A percentile compares a stretch with the other conserved stretches of the same genome.
phyloP scores from a whole-genome alignment of 139 green algal species.

The Chlorella sp. region DNA sequence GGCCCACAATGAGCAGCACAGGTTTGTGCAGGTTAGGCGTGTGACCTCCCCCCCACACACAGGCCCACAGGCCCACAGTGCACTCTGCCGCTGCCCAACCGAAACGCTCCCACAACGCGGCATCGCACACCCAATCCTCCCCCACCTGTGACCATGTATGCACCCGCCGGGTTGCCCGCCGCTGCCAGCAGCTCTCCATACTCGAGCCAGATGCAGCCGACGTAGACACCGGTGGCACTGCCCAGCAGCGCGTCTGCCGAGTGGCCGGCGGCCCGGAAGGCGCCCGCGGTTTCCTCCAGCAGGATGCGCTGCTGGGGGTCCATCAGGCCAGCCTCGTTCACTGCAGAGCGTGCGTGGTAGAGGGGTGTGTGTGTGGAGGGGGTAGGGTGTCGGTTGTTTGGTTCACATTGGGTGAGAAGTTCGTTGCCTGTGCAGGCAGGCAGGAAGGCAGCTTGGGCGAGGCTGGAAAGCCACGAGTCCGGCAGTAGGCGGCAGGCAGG shows the following conservation, averaged over 20 bases:
- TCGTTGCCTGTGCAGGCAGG: not conserved
- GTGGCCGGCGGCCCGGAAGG: conserved; percentile 27
- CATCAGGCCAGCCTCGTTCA: conserved; percentile 73
- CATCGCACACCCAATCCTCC: no score
- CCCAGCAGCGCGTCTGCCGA: conserved; percentile 39
- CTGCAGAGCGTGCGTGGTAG: not conserved
- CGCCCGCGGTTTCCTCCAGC: conserved; percentile 61
- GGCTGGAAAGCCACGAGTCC: no score
- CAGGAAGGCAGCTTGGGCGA: not conserved
- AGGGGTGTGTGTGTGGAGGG: no score
- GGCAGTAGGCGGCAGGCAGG: no score
- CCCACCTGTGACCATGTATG: conserved; percentile 79
- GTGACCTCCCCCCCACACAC: no score
- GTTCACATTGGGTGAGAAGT: no score
- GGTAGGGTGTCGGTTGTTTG: no score
- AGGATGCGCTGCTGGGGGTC: conserved; percentile 85
- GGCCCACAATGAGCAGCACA: not conserved
- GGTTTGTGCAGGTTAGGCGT: no score
- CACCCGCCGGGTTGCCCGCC: conserved; percentile 49
- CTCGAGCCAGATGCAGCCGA: conserved; percentile 84
- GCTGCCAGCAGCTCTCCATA: conserved; percentile 68
- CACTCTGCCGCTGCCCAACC: no score
- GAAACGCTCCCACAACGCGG: no score
- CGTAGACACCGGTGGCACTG: conserved; percentile 64
- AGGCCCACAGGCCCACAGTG: no score